Percentiles rank a stretch among this genome's conserved stretches.
These are phyloP conservation scores for Botrytis squamosa DNA, from an alignment of 2,329 filamentous ascomycete genomes.

Conservation along the genomic window DNA sequence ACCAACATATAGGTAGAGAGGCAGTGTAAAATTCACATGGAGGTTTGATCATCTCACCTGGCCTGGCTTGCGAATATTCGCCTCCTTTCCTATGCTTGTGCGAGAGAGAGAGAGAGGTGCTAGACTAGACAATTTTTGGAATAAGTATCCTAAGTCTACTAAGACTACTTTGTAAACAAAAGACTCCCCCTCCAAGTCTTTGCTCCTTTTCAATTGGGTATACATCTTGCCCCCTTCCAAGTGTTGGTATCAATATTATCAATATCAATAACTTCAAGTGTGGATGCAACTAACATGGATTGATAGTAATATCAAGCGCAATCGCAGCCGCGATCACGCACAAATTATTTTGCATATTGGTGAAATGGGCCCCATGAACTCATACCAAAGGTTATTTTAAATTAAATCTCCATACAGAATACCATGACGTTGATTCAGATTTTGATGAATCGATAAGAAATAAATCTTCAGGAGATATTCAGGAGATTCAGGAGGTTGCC, in stretches of 20 bases:
- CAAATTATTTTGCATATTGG: not conserved
- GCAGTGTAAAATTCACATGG: not conserved
- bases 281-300: constrained; percentile 7
- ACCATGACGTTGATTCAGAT: constrained; percentile 14
- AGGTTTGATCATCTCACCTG: constrained; percentile 14
- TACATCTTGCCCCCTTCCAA: not conserved
- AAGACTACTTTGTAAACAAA: not conserved
- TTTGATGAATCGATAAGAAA: not conserved
- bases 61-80: constrained; percentile 8
- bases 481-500: not conserved
- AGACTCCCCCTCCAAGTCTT: not conserved
- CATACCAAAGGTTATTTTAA: not conserved
- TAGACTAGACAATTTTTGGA: not conserved
- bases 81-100: not conserved
- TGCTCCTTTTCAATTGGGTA: not conserved
- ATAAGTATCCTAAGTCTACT: not conserved
- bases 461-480: not conserved
- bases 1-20: not conserved
- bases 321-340: constrained; percentile 1
- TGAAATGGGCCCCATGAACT: not conserved
- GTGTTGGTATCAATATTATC: not conserved
- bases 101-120: too few relatives aligned
- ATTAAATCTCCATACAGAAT: constrained; percentile 1
- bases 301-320: constrained; percentile 5
- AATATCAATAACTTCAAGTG: not conserved